These are phyloP conservation scores for Antrodiella citrinella DNA, from an alignment of 768 basidiomycete genomes.

Conservation along the genomic window DNA sequence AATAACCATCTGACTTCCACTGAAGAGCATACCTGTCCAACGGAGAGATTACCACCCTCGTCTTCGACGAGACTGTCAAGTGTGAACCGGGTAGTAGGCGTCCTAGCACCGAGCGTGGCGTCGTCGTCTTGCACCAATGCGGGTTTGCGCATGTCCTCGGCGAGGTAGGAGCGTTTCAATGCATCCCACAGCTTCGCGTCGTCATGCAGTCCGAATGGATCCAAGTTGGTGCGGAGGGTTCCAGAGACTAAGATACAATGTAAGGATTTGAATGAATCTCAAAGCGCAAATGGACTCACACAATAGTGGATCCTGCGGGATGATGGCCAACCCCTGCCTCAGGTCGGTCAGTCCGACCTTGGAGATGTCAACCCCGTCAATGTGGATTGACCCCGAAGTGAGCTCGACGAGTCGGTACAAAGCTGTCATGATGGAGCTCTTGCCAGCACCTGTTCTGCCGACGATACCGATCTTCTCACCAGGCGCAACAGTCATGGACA, in stretches of 20 bases:
- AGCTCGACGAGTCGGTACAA: conserved; percentile 83
- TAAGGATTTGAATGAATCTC: conserved; percentile 4
- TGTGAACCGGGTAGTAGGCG: conserved; percentile 49
- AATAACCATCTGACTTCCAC: too few species aligned
- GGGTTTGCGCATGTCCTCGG: conserved; percentile 38
- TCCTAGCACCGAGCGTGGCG: conserved; percentile 30
- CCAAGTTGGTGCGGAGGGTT: conserved; percentile 79
- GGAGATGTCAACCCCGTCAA: conserved; percentile 83
- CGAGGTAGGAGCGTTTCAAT: conserved; percentile 74
- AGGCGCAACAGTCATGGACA: conserved; percentile 59
- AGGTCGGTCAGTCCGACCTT: conserved; percentile 71
- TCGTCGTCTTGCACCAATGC: conserved; percentile 25
- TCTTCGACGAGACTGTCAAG: conserved; percentile 81
- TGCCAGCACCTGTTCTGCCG: conserved; percentile 79
- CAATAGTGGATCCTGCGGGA: conserved; percentile 79
- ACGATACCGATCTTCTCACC: conserved; percentile 94
- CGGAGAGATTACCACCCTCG: conserved; percentile 79
- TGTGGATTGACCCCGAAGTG: conserved; percentile 59
- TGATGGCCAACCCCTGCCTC: conserved; percentile 62
- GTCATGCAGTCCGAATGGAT: conserved; percentile 78
- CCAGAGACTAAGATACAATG: conserved; percentile 49
- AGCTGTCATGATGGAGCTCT: conserved; percentile 85
- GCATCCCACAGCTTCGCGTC: conserved; percentile 86
- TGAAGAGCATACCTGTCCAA: conserved; percentile 51
- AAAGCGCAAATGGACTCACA: conserved; percentile 23